Evolutionary conservation across 75 land plant genomes (phyloP).

Genomic region (Pseudotsuga menziesii): DNA sequence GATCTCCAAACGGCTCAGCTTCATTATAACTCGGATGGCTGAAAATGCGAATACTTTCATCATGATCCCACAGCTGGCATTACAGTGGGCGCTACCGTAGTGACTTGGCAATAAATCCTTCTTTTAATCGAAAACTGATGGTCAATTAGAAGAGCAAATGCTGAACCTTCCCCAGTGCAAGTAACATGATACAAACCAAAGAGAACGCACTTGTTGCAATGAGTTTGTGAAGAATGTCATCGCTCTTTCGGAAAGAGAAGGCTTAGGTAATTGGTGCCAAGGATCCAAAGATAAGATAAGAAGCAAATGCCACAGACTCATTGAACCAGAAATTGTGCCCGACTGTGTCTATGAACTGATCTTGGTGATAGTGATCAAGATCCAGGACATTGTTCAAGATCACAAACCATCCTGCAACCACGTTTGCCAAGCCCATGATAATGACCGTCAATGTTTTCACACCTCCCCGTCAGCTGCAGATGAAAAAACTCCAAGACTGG

Average conservation of each 20-base stretch:
- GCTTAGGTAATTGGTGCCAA: conserved; percentile 67
- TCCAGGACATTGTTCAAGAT: too few species aligned
- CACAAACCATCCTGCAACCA: too few species aligned
- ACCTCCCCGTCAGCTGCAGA: conserved; percentile 82
- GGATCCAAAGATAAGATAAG: conserved; percentile 67
- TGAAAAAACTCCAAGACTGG: conserved; percentile 78
- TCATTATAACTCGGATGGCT: too few species aligned
- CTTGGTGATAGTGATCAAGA: conserved; percentile 17
- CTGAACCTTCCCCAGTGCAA: conserved; percentile 58
- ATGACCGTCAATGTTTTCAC: too few species aligned
- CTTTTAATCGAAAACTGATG: too few species aligned
- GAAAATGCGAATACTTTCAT: too few species aligned
- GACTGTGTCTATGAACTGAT: conserved; percentile 42
- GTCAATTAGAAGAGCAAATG: too few species aligned
- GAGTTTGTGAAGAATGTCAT: conserved; percentile 64
- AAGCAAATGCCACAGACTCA: conserved; percentile 49
- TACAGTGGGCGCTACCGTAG: too few species aligned
- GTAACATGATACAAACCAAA: conserved; percentile 41
- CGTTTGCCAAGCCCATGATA: too few species aligned
- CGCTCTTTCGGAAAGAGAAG: conserved; percentile 56
- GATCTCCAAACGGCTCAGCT: too few species aligned
- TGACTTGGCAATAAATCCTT: too few species aligned
- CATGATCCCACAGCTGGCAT: too few species aligned
- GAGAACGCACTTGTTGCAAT: conserved; percentile 44
- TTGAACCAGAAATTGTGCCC: conserved; percentile 53